A percentile compares a stretch with the other conserved stretches of the same genome.
phyloP scores from a whole-genome alignment of 306 rosid species.

The Oxytropis ochrocephala region DNA sequence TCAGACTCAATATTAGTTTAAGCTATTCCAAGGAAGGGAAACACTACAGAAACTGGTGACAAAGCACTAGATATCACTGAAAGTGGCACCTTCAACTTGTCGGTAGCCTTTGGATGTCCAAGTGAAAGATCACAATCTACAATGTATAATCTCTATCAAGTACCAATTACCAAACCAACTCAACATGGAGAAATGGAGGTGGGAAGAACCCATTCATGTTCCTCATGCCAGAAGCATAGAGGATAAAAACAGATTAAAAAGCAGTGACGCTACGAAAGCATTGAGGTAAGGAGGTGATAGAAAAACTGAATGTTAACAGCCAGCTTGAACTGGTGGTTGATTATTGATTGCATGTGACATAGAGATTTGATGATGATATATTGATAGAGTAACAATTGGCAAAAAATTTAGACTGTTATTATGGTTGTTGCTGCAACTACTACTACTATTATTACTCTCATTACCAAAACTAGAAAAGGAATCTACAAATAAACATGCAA shows the following conservation, averaged over 20 bases:
- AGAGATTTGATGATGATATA: neutral
- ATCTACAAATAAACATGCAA: neutral
- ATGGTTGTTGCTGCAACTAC: too few relatives aligned
- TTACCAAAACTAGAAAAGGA: too few relatives aligned
- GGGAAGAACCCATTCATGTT: neutral
- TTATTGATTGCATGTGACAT: neutral
- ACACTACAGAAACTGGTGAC: neutral
- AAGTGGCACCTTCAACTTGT: neutral
- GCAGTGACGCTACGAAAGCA: neutral
- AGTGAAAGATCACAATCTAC: neutral
- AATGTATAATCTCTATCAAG: neutral
- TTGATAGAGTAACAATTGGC: neutral
- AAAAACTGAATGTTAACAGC: neutral
- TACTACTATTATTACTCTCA: too few relatives aligned
- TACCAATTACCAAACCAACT: conserved; percentile 3
- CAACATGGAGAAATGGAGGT: neutral
- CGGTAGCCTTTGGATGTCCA: neutral
- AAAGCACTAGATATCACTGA: neutral
- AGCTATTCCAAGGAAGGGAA: neutral
- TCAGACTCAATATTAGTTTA: neutral
- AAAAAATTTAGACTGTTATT: neutral
- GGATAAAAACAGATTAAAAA: neutral
- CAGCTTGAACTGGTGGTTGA: neutral
- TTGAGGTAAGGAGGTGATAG: neutral
- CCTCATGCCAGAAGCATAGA: neutral